Percentiles rank a stretch among this genome's conserved stretches.
phyloP scores from a whole-genome alignment of 1,284 basidiomycete genomes.

The Xanthoconium separans region DNA sequence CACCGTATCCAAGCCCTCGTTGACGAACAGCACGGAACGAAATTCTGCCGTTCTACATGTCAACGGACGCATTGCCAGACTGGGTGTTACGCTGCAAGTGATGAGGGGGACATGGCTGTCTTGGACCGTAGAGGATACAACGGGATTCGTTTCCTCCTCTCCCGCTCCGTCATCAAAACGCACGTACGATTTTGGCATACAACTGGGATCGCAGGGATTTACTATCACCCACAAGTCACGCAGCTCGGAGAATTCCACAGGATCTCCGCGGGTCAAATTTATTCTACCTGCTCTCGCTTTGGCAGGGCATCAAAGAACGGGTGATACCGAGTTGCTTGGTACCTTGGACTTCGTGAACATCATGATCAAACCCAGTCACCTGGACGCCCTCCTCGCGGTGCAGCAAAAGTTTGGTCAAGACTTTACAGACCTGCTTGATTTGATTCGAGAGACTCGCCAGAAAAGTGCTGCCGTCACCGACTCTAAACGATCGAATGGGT shows the following conservation, averaged over 20 bases:
- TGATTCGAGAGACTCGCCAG: constrained; percentile 59
- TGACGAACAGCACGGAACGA: constrained; percentile 27
- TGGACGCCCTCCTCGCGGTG: constrained; percentile 76
- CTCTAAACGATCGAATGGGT: constrained; percentile 11
- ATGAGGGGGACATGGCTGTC: constrained; percentile 85
- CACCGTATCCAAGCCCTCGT: constrained; percentile 22
- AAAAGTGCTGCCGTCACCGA: constrained; percentile 33
- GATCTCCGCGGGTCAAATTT: constrained; percentile 52
- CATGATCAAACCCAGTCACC: constrained; percentile 74
- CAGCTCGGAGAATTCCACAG: constrained; percentile 34
- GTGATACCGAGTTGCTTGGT: constrained; percentile 51
- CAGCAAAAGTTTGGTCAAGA: constrained; percentile 86
- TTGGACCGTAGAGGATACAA: constrained; percentile 58
- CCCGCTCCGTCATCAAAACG: constrained; percentile 34
- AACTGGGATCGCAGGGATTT: constrained; percentile 62
- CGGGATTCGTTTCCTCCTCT: constrained; percentile 47
- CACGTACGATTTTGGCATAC: constrained; percentile 57
- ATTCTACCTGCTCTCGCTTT: constrained; percentile 63
- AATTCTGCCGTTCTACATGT: constrained; percentile 41
- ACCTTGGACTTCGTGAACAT: constrained; percentile 67
- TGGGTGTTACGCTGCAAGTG: constrained; percentile 66
- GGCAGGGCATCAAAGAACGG: constrained; percentile 53
- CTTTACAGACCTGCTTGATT: constrained; percentile 73
- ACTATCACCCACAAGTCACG: constrained; percentile 54
- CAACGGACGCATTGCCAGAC: constrained; percentile 47